Percentiles rank a stretch among this genome's conserved stretches.
phyloP scores from a whole-genome alignment of 257 asterid species.

The Cinchona pubescens region DNA sequence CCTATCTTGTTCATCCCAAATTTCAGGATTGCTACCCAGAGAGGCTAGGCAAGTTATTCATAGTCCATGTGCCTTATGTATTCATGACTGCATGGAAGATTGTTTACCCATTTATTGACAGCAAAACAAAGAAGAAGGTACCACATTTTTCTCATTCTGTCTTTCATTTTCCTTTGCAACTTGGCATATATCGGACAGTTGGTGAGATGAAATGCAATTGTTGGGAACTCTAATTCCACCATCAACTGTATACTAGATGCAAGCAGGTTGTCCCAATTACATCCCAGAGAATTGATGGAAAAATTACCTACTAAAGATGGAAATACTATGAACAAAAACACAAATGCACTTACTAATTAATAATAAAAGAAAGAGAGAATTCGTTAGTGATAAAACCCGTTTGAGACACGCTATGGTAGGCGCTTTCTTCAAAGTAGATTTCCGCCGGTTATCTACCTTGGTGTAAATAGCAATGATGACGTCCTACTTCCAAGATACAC shows the following conservation, averaged over 20 bases:
- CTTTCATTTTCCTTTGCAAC: not conserved
- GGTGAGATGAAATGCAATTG: not conserved
- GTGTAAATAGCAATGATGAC: too few species aligned
- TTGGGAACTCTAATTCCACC: not conserved
- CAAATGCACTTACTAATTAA: too few species aligned
- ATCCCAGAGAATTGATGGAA: not conserved
- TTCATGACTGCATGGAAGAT: slow-evolving; percentile 92
- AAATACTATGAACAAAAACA: too few species aligned
- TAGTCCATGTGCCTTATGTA: slow-evolving; percentile 69
- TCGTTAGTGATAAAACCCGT: too few species aligned
- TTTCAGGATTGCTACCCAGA: slow-evolving; percentile 85
- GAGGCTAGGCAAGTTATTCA: slow-evolving; percentile 74
- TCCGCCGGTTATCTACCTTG: too few species aligned
- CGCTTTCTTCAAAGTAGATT: too few species aligned
- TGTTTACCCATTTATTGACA: slow-evolving; percentile 80
- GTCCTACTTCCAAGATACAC: too few species aligned
- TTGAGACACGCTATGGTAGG: too few species aligned
- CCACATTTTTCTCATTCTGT: not conserved
- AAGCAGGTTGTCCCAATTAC: not conserved
- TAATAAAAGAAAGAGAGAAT: too few species aligned
- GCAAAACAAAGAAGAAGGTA: slow-evolving; percentile 81
- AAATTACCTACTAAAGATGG: too few species aligned
- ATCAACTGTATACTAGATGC: not conserved
- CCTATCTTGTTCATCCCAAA: not conserved
- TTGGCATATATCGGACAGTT: not conserved